Conservation (phyloP, 2,329 filamentous ascomycete species). For the Colletotrichum sp. region DNA sequence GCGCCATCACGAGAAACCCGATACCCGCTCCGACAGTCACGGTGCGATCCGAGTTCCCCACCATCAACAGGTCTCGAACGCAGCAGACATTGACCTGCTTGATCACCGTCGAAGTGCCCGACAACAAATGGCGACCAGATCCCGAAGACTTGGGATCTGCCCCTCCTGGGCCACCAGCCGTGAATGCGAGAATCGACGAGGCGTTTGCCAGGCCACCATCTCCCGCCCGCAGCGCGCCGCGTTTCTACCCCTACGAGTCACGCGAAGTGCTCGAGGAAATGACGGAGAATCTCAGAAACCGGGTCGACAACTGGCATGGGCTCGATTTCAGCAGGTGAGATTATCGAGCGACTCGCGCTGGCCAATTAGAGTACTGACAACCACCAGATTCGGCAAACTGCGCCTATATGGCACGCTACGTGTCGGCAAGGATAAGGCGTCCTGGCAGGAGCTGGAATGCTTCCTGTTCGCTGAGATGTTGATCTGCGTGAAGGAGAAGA, state of each 20-base stretch:
- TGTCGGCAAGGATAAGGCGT: conserved; percentile 94
- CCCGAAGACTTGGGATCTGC: conserved; percentile 76
- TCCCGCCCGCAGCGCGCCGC: conserved; percentile 60
- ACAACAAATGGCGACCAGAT: conserved; percentile 88
- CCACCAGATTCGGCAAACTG: conserved; percentile 82
- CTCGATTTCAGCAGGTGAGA: conserved; percentile 82
- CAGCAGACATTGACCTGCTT: conserved; percentile 95
- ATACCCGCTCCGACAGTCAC: conserved; percentile 93
- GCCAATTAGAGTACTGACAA: conserved; percentile 30
- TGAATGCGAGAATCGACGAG: conserved; percentile 55
- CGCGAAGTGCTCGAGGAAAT: conserved; percentile 81
- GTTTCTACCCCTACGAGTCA: conserved; percentile 76
- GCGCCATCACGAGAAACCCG: conserved; percentile 76
- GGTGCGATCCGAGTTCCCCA: conserved; percentile 95
- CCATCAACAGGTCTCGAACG: conserved; percentile 87
- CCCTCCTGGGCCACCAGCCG: conserved; percentile 46
- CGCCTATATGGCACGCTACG: conserved; percentile 87
- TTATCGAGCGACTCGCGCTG: not conserved
- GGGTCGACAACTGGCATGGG: conserved; percentile 99
- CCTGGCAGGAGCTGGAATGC: conserved; percentile 98
- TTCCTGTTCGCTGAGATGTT: conserved; percentile 99
- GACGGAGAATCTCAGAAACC: conserved; percentile 80
- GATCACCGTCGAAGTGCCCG: conserved; percentile 90
- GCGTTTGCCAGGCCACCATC: conserved; percentile 63
- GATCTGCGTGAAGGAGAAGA: conserved; percentile 99